phyloP scores from a whole-genome alignment of 192 early-diverging fungal species.

The Bifiguratus adelaidae region DNA sequence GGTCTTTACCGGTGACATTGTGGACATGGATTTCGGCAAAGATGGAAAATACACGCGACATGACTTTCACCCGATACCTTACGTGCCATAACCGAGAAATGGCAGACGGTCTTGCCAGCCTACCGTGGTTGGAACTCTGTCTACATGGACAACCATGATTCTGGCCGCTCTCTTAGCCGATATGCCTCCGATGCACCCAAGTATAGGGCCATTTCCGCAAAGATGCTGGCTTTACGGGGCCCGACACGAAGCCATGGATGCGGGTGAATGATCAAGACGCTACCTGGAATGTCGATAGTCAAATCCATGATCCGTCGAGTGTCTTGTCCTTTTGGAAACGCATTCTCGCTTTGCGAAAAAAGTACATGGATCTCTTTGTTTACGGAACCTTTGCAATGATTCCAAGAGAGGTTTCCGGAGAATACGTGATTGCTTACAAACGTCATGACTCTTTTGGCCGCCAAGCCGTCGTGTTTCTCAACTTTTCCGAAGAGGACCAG shows the following conservation, averaged over 20 bases:
- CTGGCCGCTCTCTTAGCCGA: not conserved
- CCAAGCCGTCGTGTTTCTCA: not conserved
- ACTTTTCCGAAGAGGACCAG: not conserved
- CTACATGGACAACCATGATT: constrained; percentile 1
- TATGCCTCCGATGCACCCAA: not conserved
- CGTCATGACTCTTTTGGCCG: too few species aligned
- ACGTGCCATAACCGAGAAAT: not conserved
- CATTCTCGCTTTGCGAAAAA: not conserved
- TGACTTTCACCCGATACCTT: not conserved
- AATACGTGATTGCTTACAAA: too few species aligned
- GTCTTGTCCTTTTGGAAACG: not conserved
- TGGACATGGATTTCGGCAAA: not conserved
- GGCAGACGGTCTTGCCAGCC: not conserved
- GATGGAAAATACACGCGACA: not conserved
- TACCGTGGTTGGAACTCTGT: not conserved
- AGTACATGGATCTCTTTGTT: not conserved
- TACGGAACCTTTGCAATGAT: too few species aligned
- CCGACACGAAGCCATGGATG: not conserved
- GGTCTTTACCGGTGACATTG: constrained; percentile 1
- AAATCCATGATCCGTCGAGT: not conserved
- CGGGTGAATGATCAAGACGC: not conserved
- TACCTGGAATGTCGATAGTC: not conserved
- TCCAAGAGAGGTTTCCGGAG: too few species aligned
- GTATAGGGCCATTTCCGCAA: not conserved
- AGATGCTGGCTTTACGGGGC: not conserved